Conservation (phyloP, 306 rosid species). For the Inga oerstediana region DNA sequence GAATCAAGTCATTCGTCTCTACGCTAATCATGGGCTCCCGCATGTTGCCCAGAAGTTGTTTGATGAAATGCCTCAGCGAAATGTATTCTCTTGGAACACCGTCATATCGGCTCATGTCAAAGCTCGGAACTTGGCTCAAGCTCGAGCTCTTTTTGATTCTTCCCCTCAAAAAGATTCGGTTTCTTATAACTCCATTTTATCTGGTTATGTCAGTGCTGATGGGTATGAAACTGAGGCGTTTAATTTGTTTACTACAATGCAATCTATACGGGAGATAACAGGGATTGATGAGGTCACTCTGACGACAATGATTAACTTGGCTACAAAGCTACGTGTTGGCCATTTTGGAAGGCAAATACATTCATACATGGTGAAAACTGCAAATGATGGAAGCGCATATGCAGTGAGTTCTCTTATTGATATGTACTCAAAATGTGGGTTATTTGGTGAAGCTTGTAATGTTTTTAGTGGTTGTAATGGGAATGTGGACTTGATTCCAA, state of each 20-base stretch:
- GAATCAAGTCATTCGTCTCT: constrained; percentile 63
- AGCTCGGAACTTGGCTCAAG: constrained; percentile 58
- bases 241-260: constrained; percentile 61
- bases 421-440: constrained; percentile 81
- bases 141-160: constrained; percentile 52
- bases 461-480: constrained; percentile 48
- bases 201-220: constrained; percentile 54
- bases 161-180: constrained; percentile 64
- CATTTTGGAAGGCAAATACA: constrained; percentile 73
- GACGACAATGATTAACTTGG: constrained; percentile 69
- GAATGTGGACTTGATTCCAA: constrained; percentile 58
- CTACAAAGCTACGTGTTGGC: constrained; percentile 49
- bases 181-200: constrained; percentile 70
- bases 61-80: constrained; percentile 69
- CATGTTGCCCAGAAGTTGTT: constrained; percentile 65
- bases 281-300: constrained; percentile 67
- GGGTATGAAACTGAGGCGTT: constrained; percentile 58
- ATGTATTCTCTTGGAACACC: constrained; percentile 78
- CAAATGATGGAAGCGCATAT: constrained; percentile 52
- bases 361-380: constrained; percentile 77
- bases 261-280: constrained; percentile 37
- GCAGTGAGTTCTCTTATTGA: constrained; percentile 69
- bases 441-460: constrained; percentile 50
- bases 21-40: constrained; percentile 45
- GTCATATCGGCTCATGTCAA: constrained; percentile 60